phyloP scores from a whole-genome alignment of 441 rosid species.

The Mallotus repandus region DNA sequence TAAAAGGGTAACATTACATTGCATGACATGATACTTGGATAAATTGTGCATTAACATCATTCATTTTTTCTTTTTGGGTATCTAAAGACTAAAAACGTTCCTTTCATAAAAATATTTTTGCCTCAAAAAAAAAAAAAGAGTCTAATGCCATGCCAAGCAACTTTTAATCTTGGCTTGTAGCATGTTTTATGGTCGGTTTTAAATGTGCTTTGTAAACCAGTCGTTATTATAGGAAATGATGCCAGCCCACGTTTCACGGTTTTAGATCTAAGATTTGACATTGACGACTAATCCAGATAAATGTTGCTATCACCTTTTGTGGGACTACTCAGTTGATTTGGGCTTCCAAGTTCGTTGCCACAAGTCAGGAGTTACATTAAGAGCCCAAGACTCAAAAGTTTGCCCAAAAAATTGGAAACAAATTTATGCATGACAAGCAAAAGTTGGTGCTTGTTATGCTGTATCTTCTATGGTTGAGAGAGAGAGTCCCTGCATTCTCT shows the following conservation, averaged over 20 bases:
- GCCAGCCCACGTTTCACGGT: slow-evolving; percentile 7
- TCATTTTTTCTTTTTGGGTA: too few relatives aligned
- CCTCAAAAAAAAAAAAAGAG: neutral
- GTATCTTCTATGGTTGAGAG: too few relatives aligned
- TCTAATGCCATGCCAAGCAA: too few relatives aligned
- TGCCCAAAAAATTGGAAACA: too few relatives aligned
- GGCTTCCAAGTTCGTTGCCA: neutral
- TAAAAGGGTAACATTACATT: neutral
- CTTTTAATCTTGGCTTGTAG: too few relatives aligned
- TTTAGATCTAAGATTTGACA: slow-evolving; percentile 10
- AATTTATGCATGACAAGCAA: too few relatives aligned
- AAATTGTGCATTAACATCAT: neutral
- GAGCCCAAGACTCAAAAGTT: too few relatives aligned
- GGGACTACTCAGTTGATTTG: too few relatives aligned
- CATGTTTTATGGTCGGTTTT: neutral
- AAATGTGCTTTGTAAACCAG: neutral
- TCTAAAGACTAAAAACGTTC: neutral
- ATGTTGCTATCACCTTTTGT: neutral
- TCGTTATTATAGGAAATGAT: neutral
- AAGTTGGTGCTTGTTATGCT: too few relatives aligned
- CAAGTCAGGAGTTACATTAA: too few relatives aligned
- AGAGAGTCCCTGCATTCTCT: too few relatives aligned
- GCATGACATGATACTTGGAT: neutral
- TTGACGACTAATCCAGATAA: neutral
- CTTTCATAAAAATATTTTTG: too few relatives aligned